Percentiles rank a stretch among this genome's conserved stretches.
Conservation (phyloP, 1,284 basidiomycete genomes). For the Puccinia horiana region DNA sequence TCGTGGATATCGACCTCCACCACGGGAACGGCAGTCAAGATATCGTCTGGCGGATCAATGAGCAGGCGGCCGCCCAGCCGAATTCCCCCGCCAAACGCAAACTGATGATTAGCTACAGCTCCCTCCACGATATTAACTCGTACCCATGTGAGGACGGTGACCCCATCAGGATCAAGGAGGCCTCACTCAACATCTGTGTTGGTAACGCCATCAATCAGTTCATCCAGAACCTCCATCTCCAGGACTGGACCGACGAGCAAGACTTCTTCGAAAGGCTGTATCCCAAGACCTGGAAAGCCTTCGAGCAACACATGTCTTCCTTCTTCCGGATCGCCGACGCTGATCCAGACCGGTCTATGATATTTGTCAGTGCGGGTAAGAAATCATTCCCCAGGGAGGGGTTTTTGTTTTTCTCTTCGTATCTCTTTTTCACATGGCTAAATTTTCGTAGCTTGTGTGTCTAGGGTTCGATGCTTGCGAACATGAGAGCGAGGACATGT, state of each 20-base stretch:
- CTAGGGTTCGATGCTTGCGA: conserved; percentile 55
- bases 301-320: conserved; percentile 13
- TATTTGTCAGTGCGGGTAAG: conserved; percentile 47
- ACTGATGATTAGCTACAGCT: conserved; percentile 57
- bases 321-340: conserved; percentile 28
- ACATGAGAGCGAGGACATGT: conserved; percentile 58
- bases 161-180: conserved; percentile 55
- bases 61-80: neutral
- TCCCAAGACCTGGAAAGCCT: neutral
- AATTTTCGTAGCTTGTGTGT: neutral
- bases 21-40: conserved; percentile 58
- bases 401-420: conserved; percentile 46
- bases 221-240: conserved; percentile 57
- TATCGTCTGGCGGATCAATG: conserved; percentile 58
- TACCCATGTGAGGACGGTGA: conserved; percentile 59
- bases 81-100: neutral
- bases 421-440: no score
- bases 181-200: conserved; percentile 55
- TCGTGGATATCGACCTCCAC: conserved; percentile 59
- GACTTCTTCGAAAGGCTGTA: conserved; percentile 49
- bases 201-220: conserved; percentile 55
- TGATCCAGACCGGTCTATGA: conserved; percentile 1
- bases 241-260: conserved; percentile 45
- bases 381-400: conserved; percentile 16
- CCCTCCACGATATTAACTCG: conserved; percentile 58